These are phyloP conservation scores for Ustilago hordei DNA, from an alignment of 1,284 basidiomycete genomes.

Conservation along the genomic window DNA sequence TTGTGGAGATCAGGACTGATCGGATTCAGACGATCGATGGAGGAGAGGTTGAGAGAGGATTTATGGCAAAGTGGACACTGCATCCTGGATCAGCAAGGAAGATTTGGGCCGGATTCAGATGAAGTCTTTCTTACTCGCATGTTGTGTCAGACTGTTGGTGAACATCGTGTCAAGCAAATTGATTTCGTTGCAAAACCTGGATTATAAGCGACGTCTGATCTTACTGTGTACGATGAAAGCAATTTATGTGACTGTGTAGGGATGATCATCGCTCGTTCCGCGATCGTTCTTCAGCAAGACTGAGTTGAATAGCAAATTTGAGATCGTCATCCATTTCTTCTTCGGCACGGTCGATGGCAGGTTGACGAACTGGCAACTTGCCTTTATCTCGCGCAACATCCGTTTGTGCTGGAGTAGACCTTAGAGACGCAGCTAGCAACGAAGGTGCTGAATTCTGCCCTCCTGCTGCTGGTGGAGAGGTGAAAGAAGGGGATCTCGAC, in stretches of 20 bases:
- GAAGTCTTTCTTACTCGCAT: background rate
- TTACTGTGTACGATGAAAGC: background rate
- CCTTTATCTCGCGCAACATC: background rate
- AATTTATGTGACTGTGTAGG: background rate
- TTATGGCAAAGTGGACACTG: conserved; percentile 5
- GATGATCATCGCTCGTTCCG: conserved; percentile 5
- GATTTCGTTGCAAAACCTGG: background rate
- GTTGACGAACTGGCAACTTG: background rate
- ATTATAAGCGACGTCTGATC: background rate
- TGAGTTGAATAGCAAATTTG: conserved; percentile 60
- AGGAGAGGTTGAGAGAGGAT: background rate
- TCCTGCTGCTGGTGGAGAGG: background rate
- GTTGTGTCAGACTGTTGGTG: background rate
- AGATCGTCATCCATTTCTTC: conserved; percentile 56
- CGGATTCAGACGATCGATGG: background rate
- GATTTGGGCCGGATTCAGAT: conserved; percentile 28
- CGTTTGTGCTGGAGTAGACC: background rate
- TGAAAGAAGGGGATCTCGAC: background rate
- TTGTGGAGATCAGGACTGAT: conserved; percentile 6
- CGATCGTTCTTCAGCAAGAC: conserved; percentile 59
- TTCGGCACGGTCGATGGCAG: background rate
- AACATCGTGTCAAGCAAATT: background rate
- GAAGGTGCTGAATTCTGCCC: background rate
- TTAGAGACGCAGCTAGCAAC: conserved; percentile 25
- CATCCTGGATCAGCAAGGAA: conserved; percentile 4